Conservation (phyloP, 169 alveolate species). For the Condylostoma magnum region DNA sequence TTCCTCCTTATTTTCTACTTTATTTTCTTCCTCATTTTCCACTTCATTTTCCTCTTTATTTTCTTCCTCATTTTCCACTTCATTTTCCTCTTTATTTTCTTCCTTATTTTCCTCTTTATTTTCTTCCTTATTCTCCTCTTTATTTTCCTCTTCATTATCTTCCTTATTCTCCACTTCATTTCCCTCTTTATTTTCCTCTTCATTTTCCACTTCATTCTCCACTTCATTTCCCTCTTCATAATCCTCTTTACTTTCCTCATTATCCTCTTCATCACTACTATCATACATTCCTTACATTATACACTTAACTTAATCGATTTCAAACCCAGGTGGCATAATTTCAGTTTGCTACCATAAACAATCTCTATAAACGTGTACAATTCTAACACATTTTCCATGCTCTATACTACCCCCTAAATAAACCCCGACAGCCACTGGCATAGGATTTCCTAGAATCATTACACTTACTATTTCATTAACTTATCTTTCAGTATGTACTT, state of each 20-base stretch:
- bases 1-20: neutral
- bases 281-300: neutral
- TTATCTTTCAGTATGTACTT: neutral
- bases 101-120: neutral
- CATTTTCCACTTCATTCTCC: neutral
- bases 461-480: conserved; percentile 2
- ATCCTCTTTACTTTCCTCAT: neutral
- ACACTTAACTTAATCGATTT: neutral
- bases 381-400: conserved; percentile 46
- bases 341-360: conserved; percentile 35
- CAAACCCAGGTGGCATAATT: conserved; percentile 21
- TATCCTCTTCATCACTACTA: neutral
- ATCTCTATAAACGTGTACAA: conserved; percentile 39
- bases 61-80: neutral
- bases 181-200: neutral
- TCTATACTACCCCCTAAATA: neutral
- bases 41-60: neutral
- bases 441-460: conserved; percentile 1
- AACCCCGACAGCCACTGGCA: conserved; percentile 47
- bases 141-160: neutral
- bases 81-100: neutral
- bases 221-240: neutral
- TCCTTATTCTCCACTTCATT: neutral
- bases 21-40: conserved; percentile 9
- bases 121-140: conserved; percentile 6